Conservation (phyloP, 1,284 basidiomycete genomes). For the Cystobasidium slooffiae region DNA sequence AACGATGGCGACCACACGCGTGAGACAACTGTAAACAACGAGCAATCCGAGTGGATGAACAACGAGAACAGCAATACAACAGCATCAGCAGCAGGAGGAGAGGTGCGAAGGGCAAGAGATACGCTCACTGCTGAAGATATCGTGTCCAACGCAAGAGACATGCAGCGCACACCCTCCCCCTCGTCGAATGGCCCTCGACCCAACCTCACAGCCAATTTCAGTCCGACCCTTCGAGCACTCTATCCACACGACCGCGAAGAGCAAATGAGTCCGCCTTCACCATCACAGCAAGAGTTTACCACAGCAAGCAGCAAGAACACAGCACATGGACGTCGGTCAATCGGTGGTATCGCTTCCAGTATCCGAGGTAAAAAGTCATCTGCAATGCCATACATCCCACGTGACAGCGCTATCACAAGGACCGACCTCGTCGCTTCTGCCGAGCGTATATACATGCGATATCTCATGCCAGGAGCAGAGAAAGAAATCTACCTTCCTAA, state of each 20-base stretch:
- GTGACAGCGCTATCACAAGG: slow-evolving; percentile 86
- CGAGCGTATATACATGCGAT: slow-evolving; percentile 92
- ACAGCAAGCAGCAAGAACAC: slow-evolving; percentile 20
- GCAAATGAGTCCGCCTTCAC: slow-evolving; percentile 13
- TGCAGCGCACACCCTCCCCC: slow-evolving; percentile 49
- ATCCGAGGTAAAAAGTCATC: slow-evolving; percentile 65
- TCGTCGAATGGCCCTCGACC: slow-evolving; percentile 35
- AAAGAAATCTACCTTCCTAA: slow-evolving; percentile 93
- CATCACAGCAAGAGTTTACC: slow-evolving; percentile 22
- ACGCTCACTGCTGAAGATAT: slow-evolving; percentile 33
- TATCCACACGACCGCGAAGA: slow-evolving; percentile 51
- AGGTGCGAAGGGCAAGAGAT: slow-evolving; percentile 3
- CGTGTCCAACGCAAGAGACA: slow-evolving; percentile 15
- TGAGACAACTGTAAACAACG: slow-evolving; percentile 36
- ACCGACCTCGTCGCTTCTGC: slow-evolving; percentile 88
- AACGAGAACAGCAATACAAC: neutral
- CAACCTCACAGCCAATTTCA: slow-evolving; percentile 48
- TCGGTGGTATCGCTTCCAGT: slow-evolving; percentile 23
- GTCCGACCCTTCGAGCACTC: slow-evolving; percentile 51
- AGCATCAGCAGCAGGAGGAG: slow-evolving; percentile 30
- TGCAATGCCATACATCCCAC: slow-evolving; percentile 65
- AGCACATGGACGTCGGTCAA: slow-evolving; percentile 28
- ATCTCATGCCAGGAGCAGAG: slow-evolving; percentile 69
- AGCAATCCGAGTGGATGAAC: neutral
- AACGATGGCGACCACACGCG: slow-evolving; percentile 52